Percentiles rank a stretch among this genome's conserved stretches.
Conservation (phyloP, 805 yeast genomes). For the Candida broadrunensis region DNA sequence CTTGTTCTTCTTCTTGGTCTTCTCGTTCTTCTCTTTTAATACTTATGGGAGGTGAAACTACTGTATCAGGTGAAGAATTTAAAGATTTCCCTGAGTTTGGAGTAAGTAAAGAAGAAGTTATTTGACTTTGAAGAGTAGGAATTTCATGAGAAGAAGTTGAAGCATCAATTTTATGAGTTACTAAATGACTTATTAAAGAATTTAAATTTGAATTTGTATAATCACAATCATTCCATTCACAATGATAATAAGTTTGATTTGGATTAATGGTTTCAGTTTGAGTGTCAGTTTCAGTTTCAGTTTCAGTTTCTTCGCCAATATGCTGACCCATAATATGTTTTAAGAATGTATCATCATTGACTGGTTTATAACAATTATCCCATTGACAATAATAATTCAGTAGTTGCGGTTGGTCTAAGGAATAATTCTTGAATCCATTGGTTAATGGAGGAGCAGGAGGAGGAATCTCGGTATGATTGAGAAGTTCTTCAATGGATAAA, state of each 20-base stretch:
- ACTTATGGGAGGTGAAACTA: neutral
- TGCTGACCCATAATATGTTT: conserved; percentile 47
- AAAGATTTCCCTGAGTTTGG: conserved; percentile 3
- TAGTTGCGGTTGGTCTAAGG: neutral
- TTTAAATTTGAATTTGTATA: conserved; percentile 53
- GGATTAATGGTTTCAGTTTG: neutral
- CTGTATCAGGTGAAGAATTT: conserved; percentile 8
- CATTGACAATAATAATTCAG: conserved; percentile 51
- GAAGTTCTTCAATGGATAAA: neutral
- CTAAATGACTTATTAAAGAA: conserved; percentile 54
- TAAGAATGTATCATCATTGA: conserved; percentile 30
- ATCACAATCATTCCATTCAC: conserved; percentile 78
- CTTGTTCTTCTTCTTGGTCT: neutral
- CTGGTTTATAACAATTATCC: conserved; percentile 55
- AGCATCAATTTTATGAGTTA: conserved; percentile 20
- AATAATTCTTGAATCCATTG: neutral
- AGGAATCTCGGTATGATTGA: neutral
- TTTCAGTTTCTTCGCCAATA: conserved; percentile 43
- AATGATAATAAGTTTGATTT: conserved; percentile 28
- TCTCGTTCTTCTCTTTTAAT: neutral
- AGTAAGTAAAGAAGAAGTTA: neutral
- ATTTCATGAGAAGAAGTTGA: neutral
- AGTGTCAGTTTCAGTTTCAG: conserved; percentile 1
- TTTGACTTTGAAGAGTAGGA: conserved; percentile 1
- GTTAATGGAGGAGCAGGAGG: neutral